Conservation (phyloP, 805 yeast species). For the Candida manassasensis region DNA sequence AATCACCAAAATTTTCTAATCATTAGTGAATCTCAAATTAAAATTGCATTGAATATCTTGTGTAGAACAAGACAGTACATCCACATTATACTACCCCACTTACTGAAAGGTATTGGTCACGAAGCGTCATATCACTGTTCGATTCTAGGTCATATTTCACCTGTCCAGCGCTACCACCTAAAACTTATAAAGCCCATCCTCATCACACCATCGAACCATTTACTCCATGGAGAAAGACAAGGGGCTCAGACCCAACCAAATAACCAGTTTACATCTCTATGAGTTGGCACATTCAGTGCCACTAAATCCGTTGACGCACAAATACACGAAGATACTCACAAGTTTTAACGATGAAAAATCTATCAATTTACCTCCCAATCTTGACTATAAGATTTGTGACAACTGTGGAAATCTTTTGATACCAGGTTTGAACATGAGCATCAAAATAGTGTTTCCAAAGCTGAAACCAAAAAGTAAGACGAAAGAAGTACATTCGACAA, state of each 20-base stretch:
- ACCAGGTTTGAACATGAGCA: constrained; percentile 30
- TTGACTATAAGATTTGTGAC: constrained; percentile 23
- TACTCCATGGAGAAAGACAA: neutral
- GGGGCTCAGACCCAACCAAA: constrained; percentile 13
- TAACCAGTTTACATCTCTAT: constrained; percentile 21
- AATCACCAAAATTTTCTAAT: no score
- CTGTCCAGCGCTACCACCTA: no score
- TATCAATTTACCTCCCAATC: constrained; percentile 24
- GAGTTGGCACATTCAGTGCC: constrained; percentile 27
- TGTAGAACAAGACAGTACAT: no score
- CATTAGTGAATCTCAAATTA: no score
- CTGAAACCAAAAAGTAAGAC: neutral
- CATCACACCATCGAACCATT: no score
- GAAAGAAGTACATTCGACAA: no score
- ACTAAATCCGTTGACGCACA: constrained; percentile 20
- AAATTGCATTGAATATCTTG: no score
- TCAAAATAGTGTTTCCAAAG: constrained; percentile 17
- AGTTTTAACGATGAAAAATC: constrained; percentile 18
- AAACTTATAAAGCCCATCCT: no score
- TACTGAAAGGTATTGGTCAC: no score
- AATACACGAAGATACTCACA: constrained; percentile 20
- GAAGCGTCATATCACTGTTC: no score
- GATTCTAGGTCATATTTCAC: no score
- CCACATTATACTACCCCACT: no score
- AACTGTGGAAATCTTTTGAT: constrained; percentile 28